Percentiles rank a stretch among this genome's conserved stretches.
Conservation (phyloP, 169 alveolate genomes). For the Cryptosporidium baileyi region DNA sequence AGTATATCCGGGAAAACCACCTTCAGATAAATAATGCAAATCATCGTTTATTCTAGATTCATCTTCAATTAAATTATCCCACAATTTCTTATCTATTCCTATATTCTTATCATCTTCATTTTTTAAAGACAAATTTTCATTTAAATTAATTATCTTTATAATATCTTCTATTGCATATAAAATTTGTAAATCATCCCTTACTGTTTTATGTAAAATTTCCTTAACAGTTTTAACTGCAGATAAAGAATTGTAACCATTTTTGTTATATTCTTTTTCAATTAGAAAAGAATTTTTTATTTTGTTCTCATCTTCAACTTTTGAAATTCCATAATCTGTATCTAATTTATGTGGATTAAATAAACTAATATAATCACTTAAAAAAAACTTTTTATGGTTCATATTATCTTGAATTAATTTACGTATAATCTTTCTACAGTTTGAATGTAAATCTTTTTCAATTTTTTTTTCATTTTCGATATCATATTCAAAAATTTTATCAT, state of each 20-base stretch:
- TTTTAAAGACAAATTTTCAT: background rate
- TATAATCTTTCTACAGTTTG: constrained; percentile 14
- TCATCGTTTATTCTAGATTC: constrained; percentile 55
- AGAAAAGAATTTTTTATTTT: too few species aligned
- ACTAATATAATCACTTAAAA: background rate
- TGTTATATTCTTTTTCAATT: too few species aligned
- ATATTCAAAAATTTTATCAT: background rate
- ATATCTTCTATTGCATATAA: constrained; percentile 21
- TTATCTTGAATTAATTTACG: background rate
- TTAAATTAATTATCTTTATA: background rate
- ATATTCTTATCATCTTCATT: background rate
- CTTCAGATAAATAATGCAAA: constrained; percentile 37
- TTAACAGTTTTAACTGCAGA: constrained; percentile 17
- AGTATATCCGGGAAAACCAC: constrained; percentile 56
- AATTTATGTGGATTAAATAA: background rate
- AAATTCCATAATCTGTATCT: background rate
- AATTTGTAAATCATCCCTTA: background rate
- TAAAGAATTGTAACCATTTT: background rate
- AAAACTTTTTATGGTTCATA: background rate
- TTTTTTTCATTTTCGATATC: background rate
- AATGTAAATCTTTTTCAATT: background rate
- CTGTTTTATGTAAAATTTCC: constrained; percentile 39
- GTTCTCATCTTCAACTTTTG: background rate
- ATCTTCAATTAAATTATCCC: constrained; percentile 3
- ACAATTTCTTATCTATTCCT: background rate